A percentile compares a stretch with the other conserved stretches of the same genome.
Evolutionary conservation across 2,329 filamentous ascomycete genomes (phyloP).

Genomic region (Dothidotthia symphoricarpi): DNA sequence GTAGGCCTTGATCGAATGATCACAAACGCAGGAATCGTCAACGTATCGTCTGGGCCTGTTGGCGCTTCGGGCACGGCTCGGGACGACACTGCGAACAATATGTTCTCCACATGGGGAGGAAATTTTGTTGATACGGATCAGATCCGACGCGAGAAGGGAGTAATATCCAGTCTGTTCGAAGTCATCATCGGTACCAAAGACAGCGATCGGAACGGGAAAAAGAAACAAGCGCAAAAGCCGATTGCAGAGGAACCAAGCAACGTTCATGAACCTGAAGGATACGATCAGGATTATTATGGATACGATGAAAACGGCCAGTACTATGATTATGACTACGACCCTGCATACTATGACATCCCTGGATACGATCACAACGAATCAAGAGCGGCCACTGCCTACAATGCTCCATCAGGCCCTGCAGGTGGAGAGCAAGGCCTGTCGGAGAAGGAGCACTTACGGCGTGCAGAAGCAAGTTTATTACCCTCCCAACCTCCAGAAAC

Average conservation of each 20-base stretch:
- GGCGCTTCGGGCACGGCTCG: conserved; percentile 38
- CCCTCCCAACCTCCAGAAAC: conserved; percentile 71
- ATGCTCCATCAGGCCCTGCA: conserved; percentile 54
- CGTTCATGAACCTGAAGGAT: conserved; percentile 22
- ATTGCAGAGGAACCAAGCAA: conserved; percentile 11
- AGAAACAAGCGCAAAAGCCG: conserved; percentile 31
- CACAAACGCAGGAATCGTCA: conserved; percentile 55
- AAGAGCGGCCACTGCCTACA: conserved; percentile 48
- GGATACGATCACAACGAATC: conserved; percentile 28
- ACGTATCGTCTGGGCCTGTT: conserved; percentile 42
- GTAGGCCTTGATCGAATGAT: conserved; percentile 69
- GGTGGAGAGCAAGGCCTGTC: conserved; percentile 62
- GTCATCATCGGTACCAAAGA: conserved; percentile 84
- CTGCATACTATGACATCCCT: conserved; percentile 30
- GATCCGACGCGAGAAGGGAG: conserved; percentile 82
- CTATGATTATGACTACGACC: conserved; percentile 36
- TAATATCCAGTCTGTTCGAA: conserved; percentile 84
- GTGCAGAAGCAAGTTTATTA: conserved; percentile 74
- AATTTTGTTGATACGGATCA: conserved; percentile 85
- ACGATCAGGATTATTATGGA: conserved; percentile 30
- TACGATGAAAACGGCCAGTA: conserved; percentile 36
- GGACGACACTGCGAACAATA: conserved; percentile 45
- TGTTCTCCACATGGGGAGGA: conserved; percentile 57
- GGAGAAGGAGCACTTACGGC: conserved; percentile 78
- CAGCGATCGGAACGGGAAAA: conserved; percentile 57